Conservation (phyloP, 257 asterid species). For the Verbascum thapsus region DNA sequence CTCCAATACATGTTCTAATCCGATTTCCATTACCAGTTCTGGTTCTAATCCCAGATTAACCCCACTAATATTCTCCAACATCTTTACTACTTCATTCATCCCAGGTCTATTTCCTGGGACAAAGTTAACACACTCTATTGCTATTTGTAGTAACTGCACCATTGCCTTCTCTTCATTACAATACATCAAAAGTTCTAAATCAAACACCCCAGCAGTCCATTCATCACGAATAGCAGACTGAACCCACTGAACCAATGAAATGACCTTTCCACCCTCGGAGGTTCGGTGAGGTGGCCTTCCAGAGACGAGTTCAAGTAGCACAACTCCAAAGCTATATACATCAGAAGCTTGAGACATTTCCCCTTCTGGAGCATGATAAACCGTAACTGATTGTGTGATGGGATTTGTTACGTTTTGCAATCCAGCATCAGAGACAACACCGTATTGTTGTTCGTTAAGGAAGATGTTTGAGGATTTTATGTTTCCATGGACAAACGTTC, state of each 20-base stretch:
- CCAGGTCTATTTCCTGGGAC: conserved; percentile 21
- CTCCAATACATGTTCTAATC: conserved; percentile 23
- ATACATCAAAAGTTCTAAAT: conserved; percentile 7
- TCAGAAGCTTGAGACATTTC: conserved; percentile 35
- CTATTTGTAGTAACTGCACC: conserved; percentile 20
- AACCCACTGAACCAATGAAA: conserved; percentile 18
- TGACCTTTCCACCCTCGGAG: conserved; percentile 1
- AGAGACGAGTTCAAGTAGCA: conserved; percentile 34
- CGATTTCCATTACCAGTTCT: background rate
- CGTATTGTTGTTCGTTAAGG: conserved; percentile 21
- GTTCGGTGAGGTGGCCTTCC: conserved; percentile 8
- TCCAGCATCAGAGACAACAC: conserved; percentile 34
- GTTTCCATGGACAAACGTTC: conserved; percentile 40
- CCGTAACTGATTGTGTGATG: background rate
- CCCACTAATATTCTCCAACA: conserved; percentile 32
- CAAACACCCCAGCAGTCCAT: conserved; percentile 12
- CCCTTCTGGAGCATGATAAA: conserved; percentile 37
- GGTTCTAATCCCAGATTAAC: background rate
- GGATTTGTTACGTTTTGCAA: conserved; percentile 17
- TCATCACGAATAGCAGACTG: background rate
- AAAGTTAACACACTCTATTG: conserved; percentile 22
- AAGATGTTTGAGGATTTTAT: conserved; percentile 41
- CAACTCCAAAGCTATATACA: conserved; percentile 44
- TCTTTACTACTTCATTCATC: conserved; percentile 26
- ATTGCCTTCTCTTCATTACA: background rate